A percentile compares a stretch with the other conserved stretches of the same genome.
phyloP scores from a whole-genome alignment of 2,329 filamentous ascomycete genomes.

The Fusarium sp. region DNA sequence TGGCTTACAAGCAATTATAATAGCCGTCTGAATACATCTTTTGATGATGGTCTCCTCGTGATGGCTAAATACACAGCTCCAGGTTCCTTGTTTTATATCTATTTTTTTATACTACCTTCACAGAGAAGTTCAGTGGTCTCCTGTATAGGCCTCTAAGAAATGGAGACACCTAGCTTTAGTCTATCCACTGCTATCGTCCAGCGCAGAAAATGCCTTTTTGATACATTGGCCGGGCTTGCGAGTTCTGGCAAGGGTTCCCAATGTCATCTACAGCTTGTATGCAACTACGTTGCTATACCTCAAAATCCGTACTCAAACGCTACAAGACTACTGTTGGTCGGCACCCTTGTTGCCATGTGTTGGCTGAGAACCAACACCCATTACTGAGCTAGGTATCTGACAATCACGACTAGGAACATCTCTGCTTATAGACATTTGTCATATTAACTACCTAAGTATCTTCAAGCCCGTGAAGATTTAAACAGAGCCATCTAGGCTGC shows the following conservation, averaged over 20 bases:
- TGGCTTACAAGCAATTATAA: conserved; percentile 27
- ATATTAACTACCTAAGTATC: conserved; percentile 59
- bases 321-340: too few species aligned
- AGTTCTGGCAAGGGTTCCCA: too few species aligned
- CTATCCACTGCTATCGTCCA: too few species aligned
- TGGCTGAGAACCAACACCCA: too few species aligned
- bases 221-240: too few species aligned
- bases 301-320: too few species aligned
- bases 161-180: too few species aligned
- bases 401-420: background rate
- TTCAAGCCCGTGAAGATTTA: conserved; percentile 49
- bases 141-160: background rate
- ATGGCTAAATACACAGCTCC: conserved; percentile 17
- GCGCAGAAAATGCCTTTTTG: too few species aligned
- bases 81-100: background rate
- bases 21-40: conserved; percentile 36
- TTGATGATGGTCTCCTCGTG: conserved; percentile 20
- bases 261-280: too few species aligned
- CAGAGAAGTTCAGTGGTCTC: background rate
- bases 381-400: too few species aligned
- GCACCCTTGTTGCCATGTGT: too few species aligned
- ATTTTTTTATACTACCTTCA: background rate
- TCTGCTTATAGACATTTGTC: conserved; percentile 20
- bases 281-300: too few species aligned
- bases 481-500: conserved; percentile 46